Percentiles rank a stretch among this genome's conserved stretches.
phyloP scores from a whole-genome alignment of 148 eudicot genomes.

The Tetragonia tetragonoides region DNA sequence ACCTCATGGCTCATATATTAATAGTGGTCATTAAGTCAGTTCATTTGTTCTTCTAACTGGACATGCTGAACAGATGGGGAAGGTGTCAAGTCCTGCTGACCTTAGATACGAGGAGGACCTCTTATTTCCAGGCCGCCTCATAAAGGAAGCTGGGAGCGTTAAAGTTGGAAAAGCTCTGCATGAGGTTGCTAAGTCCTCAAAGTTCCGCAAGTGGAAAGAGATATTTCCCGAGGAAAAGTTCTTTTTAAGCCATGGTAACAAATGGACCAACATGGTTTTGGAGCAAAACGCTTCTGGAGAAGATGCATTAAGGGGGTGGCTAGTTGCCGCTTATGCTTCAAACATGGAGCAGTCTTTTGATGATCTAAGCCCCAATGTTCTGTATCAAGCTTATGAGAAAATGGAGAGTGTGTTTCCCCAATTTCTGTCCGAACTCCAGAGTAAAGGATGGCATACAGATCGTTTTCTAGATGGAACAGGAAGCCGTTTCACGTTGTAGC shows the following conservation, averaged over 20 bases:
- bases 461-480: slow-evolving; percentile 96
- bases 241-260: slow-evolving; percentile 49
- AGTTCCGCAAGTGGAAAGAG: slow-evolving; percentile 59
- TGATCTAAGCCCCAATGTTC: slow-evolving; percentile 22
- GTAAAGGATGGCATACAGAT: slow-evolving; percentile 96
- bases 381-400: slow-evolving; percentile 66
- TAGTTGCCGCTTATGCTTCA: slow-evolving; percentile 81
- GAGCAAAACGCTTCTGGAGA: slow-evolving; percentile 85
- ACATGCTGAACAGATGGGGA: slow-evolving; percentile 51
- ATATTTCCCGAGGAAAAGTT: slow-evolving; percentile 82
- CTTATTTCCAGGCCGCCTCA: slow-evolving; percentile 73
- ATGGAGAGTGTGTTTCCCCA: slow-evolving; percentile 69
- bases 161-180: slow-evolving; percentile 75
- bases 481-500: slow-evolving; percentile 58
- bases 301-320: slow-evolving; percentile 96
- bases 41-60: neutral
- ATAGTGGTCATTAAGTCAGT: no score
- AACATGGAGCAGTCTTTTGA: slow-evolving; percentile 33
- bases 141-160: slow-evolving; percentile 84
- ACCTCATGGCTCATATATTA: neutral
- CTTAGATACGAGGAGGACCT: slow-evolving; percentile 88
- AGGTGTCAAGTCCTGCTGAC: slow-evolving; percentile 86
- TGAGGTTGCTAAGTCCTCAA: slow-evolving; percentile 64
- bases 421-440: slow-evolving; percentile 59
- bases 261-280: slow-evolving; percentile 74